Percentiles rank a stretch among this genome's conserved stretches.
phyloP scores from a whole-genome alignment of 1,284 basidiomycete genomes.

The Heterobasidion occidentale region DNA sequence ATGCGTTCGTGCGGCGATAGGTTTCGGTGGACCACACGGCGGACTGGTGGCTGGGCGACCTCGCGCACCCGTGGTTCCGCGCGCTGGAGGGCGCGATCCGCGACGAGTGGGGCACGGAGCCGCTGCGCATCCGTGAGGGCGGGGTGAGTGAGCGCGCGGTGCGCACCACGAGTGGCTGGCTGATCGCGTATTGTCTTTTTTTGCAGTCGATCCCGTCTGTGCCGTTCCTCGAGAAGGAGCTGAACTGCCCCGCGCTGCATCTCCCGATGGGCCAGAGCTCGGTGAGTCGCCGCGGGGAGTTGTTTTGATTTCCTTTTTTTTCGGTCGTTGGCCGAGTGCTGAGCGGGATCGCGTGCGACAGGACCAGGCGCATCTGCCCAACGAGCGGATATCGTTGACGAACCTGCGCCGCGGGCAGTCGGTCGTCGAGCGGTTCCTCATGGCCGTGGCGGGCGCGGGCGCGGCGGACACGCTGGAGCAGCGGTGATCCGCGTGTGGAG shows the following conservation, averaged over 20 bases:
- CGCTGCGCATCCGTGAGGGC: constrained; percentile 88
- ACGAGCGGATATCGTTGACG: constrained; percentile 74
- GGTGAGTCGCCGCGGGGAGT: constrained; percentile 31
- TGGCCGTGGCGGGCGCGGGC: background rate
- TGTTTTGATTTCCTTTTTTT: background rate
- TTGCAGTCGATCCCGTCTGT: constrained; percentile 82
- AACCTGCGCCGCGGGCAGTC: constrained; percentile 72
- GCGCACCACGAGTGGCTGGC: no score
- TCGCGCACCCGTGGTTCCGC: constrained; percentile 78
- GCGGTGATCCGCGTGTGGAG: background rate
- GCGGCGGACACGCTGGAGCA: background rate
- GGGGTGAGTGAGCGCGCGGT: constrained; percentile 60
- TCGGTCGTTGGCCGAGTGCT: background rate
- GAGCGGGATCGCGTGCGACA: constrained; percentile 20
- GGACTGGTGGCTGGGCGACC: constrained; percentile 93
- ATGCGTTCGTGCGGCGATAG: constrained; percentile 25
- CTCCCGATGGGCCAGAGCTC: constrained; percentile 84
- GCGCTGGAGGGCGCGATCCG: constrained; percentile 75
- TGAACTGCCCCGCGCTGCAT: constrained; percentile 77
- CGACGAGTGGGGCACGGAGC: constrained; percentile 81
- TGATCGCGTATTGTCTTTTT: no score
- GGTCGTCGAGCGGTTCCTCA: constrained; percentile 67
- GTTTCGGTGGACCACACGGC: constrained; percentile 78
- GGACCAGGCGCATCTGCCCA: constrained; percentile 83
- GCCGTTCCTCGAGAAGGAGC: constrained; percentile 88